Percentiles rank a stretch among this genome's conserved stretches.
phyloP scores from a whole-genome alignment of 164 flowering plant genomes.

The Vitis rupestris region DNA sequence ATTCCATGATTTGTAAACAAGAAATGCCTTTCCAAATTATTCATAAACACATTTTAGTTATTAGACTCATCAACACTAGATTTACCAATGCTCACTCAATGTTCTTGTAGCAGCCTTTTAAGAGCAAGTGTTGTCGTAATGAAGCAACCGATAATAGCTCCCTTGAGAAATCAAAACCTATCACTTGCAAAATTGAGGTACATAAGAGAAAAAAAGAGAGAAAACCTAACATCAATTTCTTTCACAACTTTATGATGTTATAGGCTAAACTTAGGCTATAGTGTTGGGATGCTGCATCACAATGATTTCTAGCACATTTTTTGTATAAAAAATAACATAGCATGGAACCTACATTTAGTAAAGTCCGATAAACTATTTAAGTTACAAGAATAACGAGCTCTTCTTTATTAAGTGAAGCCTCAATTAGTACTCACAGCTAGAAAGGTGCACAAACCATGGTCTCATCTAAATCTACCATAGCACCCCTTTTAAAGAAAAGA shows the following conservation, averaged over 20 bases:
- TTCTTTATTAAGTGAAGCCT: too few species aligned
- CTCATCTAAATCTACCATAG: too few species aligned
- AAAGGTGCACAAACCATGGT: too few species aligned
- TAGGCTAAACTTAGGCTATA: neutral
- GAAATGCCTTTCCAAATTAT: neutral
- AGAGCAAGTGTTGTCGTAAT: constrained; percentile 47
- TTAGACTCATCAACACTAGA: neutral
- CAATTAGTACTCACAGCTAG: too few species aligned
- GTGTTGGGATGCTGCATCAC: too few species aligned
- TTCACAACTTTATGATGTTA: neutral
- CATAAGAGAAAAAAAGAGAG: neutral
- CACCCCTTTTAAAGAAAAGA: too few species aligned
- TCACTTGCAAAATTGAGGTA: constrained; percentile 48
- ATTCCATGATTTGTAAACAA: neutral
- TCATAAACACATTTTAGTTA: neutral
- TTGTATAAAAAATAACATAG: too few species aligned
- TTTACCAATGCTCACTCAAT: constrained; percentile 90
- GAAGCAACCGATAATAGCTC: constrained; percentile 73
- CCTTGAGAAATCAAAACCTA: constrained; percentile 82
- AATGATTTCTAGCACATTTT: too few species aligned
- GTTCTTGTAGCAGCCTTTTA: constrained; percentile 63
- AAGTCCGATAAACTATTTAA: too few species aligned
- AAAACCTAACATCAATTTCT: neutral
- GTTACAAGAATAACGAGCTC: too few species aligned
- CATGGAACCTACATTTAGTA: too few species aligned